Percentiles rank a stretch among this genome's conserved stretches.
Conservation (phyloP, 495 filamentous ascomycete species). For the Copromyces sp. region DNA sequence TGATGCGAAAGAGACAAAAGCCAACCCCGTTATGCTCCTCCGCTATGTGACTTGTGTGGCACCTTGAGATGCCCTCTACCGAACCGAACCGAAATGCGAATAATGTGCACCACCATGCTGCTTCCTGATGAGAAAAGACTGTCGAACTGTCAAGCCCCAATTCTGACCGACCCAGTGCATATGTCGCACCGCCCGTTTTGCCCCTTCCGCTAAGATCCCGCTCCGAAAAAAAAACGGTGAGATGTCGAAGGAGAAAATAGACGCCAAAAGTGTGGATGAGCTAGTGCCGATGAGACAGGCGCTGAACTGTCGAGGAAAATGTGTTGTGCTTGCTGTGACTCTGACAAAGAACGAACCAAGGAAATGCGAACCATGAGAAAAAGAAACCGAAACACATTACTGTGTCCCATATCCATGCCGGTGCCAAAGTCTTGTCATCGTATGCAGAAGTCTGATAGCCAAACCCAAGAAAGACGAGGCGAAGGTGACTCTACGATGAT, state of each 20-base stretch:
- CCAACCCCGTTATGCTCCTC: background rate
- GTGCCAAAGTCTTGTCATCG: background rate
- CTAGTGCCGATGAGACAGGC: background rate
- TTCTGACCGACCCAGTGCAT: background rate
- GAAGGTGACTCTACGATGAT: background rate
- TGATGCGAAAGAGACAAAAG: background rate
- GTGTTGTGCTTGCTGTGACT: background rate
- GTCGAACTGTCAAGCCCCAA: background rate
- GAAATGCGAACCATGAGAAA: background rate
- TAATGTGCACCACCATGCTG: background rate
- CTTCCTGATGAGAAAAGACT: background rate
- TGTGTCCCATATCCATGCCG: background rate
- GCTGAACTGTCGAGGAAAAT: background rate
- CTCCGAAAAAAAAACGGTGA: background rate
- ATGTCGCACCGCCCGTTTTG: background rate
- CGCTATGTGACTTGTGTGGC: background rate
- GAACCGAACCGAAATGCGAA: background rate
- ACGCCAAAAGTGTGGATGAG: background rate
- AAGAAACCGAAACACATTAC: background rate
- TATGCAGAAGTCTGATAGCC: background rate
- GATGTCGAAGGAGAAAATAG: background rate
- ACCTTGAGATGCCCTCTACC: background rate
- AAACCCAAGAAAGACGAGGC: background rate
- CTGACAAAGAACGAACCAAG: background rate
- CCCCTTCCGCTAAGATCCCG: background rate